Percentiles rank a stretch among this genome's conserved stretches.
phyloP scores from a whole-genome alignment of 441 rosid species.

The Manihot esculenta region DNA sequence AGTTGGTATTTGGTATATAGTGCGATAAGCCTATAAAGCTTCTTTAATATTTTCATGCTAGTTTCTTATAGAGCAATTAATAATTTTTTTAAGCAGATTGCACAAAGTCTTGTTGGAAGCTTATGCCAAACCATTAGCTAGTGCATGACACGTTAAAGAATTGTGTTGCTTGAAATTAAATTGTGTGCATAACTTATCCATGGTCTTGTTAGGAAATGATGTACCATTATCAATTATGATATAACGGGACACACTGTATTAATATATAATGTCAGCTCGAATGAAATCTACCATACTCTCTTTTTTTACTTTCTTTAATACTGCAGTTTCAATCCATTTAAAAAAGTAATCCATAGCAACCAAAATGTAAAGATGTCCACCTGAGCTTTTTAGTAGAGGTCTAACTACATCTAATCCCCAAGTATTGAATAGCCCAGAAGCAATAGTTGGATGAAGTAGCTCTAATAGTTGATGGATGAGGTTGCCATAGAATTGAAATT shows the following conservation, averaged over 20 bases:
- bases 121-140: not conserved
- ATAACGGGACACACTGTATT: not conserved
- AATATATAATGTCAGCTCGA: not conserved
- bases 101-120: not conserved
- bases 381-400: not conserved
- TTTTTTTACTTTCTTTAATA: not conserved
- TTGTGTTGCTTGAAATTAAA: not conserved
- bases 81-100: not conserved
- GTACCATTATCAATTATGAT: conserved; percentile 4
- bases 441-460: not conserved
- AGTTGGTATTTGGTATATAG: not conserved
- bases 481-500: conserved; percentile 5
- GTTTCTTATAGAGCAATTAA: not conserved
- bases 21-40: not conserved
- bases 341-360: conserved; percentile 7
- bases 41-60: not conserved
- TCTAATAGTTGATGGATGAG: not conserved
- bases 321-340: not conserved
- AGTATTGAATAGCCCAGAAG: conserved; percentile 6
- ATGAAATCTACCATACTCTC: not conserved
- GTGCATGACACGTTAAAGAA: not conserved
- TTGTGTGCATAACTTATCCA: not conserved
- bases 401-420: conserved; percentile 13
- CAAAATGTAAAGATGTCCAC: not conserved
- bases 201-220: not conserved